Conservation (phyloP, 768 basidiomycete genomes). For the Ramaria sp. region DNA sequence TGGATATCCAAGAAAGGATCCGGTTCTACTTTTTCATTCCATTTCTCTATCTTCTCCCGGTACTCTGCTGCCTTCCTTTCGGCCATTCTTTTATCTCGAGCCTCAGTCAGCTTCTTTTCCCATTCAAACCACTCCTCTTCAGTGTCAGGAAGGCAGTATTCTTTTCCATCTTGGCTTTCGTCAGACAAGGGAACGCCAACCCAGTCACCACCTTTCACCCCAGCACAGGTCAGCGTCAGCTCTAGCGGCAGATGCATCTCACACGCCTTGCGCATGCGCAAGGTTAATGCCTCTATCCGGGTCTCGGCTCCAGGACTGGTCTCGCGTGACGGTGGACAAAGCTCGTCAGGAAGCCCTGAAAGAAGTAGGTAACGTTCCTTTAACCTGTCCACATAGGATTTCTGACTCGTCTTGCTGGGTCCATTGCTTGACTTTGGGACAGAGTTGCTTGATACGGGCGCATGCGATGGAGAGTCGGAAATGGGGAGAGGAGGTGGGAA, state of each 20-base stretch:
- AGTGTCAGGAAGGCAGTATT: slow-evolving; percentile 2
- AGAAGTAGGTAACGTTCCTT: slow-evolving; percentile 4
- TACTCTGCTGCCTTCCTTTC: not conserved
- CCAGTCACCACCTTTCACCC: slow-evolving; percentile 7
- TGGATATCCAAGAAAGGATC: not conserved
- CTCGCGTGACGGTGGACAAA: slow-evolving; percentile 1
- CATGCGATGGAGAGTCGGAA: not conserved
- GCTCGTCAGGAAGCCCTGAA: not conserved
- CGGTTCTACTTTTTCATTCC: slow-evolving; percentile 2
- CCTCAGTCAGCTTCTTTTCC: not conserved
- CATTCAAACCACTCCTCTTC: slow-evolving; percentile 6
- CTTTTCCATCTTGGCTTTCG: not conserved
- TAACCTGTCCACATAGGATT: slow-evolving; percentile 5
- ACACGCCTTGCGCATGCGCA: not conserved
- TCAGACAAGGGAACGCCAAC: not conserved
- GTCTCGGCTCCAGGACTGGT: not conserved
- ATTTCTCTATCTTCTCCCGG: slow-evolving; percentile 2
- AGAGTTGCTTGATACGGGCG: not conserved
- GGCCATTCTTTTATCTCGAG: not conserved
- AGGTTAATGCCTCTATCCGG: not conserved
- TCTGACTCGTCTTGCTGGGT: not conserved
- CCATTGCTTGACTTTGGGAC: not conserved
- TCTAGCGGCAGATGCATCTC: slow-evolving; percentile 1
- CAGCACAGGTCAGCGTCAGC: slow-evolving; percentile 4
- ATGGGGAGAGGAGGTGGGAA: slow-evolving; percentile 1